Evolutionary conservation across 2,329 filamentous ascomycete genomes (phyloP).

Genomic region (Phialophora expanda): DNA sequence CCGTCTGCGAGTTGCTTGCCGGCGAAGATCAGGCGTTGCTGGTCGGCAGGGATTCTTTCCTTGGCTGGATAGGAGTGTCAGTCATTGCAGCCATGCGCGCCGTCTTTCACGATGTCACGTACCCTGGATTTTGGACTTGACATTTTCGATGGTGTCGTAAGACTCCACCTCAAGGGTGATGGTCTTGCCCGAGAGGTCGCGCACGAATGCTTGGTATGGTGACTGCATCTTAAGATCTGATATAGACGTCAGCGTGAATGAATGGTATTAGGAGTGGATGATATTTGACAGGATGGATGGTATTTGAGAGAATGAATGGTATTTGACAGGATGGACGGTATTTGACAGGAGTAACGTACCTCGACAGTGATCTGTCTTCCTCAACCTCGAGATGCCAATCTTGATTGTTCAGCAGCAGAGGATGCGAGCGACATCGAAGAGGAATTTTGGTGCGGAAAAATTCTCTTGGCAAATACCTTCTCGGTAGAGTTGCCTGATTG

Average conservation of each 20-base stretch:
- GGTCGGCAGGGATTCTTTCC: slow-evolving; percentile 98
- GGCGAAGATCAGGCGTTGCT: slow-evolving; percentile 99
- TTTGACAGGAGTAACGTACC: slow-evolving; percentile 33
- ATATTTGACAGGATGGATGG: no score
- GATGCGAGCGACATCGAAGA: background rate
- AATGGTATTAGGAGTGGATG: no score
- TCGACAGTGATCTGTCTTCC: slow-evolving; percentile 65
- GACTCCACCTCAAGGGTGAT: slow-evolving; percentile 99
- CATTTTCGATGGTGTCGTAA: slow-evolving; percentile 99
- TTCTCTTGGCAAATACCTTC: background rate
- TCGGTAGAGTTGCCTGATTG: no score
- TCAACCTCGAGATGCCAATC: slow-evolving; percentile 54
- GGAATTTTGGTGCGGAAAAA: slow-evolving; percentile 1
- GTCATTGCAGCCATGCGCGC: background rate
- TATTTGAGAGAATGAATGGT: no score
- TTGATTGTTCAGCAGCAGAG: slow-evolving; percentile 23
- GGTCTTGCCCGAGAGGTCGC: slow-evolving; percentile 94
- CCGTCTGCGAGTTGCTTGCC: slow-evolving; percentile 99
- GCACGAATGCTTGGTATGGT: slow-evolving; percentile 57
- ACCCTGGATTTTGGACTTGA: slow-evolving; percentile 95
- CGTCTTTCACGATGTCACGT: slow-evolving; percentile 39
- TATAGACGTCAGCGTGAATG: no score
- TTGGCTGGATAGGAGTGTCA: slow-evolving; percentile 70
- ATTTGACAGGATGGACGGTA: no score
- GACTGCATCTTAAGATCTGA: slow-evolving; percentile 51